Percentiles rank a stretch among this genome's conserved stretches.
Evolutionary conservation across 2,329 filamentous ascomycete genomes (phyloP).

Genomic region (Salinomyces thailandicus): DNA sequence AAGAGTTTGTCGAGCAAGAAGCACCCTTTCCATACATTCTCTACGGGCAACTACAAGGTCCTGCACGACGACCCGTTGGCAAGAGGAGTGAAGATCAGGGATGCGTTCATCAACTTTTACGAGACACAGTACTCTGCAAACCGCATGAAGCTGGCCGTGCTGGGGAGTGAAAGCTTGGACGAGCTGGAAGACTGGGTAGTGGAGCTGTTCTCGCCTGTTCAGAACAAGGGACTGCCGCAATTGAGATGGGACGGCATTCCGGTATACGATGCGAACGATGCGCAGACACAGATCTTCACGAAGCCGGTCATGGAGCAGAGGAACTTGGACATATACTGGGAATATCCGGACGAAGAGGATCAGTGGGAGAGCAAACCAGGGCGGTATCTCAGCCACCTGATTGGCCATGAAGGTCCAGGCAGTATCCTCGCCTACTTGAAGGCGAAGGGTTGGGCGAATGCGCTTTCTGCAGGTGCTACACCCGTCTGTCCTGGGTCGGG

Average conservation of each 20-base stretch:
- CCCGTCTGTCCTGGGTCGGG: constrained; percentile 69
- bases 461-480: constrained; percentile 65
- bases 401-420: constrained; percentile 86
- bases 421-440: constrained; percentile 88
- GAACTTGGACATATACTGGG: constrained; percentile 69
- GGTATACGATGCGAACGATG: constrained; percentile 49
- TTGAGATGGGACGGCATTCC: constrained; percentile 56
- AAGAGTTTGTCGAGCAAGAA: constrained; percentile 79
- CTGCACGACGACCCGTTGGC: constrained; percentile 73
- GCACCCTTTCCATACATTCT: constrained; percentile 85
- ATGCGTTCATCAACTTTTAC: constrained; percentile 90
- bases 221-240: constrained; percentile 67
- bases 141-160: constrained; percentile 79
- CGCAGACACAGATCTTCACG: constrained; percentile 65
- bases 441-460: constrained; percentile 79
- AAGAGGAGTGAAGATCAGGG: constrained; percentile 70
- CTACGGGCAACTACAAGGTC: constrained; percentile 78
- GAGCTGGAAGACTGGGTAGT: constrained; percentile 73
- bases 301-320: constrained; percentile 87
- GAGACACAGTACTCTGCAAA: constrained; percentile 85
- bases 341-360: constrained; percentile 73
- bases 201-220: constrained; percentile 70
- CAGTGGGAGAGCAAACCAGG: constrained; percentile 72
- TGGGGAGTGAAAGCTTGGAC: constrained; percentile 73
- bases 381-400: constrained; percentile 76